Conservation (phyloP, 2,329 filamentous ascomycete genomes). For the Paecilomyces dactylethromorphus region DNA sequence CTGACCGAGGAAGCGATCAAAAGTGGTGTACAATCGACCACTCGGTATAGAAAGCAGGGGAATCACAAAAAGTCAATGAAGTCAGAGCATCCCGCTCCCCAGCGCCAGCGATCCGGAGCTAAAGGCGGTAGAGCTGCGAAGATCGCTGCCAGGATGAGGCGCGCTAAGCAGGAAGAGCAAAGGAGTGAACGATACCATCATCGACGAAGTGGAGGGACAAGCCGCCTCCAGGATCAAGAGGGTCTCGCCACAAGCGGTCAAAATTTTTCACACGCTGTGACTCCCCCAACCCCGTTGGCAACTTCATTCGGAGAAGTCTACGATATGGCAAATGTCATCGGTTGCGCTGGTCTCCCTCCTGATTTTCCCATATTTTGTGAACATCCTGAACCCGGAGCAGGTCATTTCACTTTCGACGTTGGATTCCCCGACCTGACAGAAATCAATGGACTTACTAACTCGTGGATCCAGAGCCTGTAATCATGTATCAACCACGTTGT, state of each 20-base stretch:
- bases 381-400: slow-evolving; percentile 12
- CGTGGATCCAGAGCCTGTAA: neutral
- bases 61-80: slow-evolving; percentile 31
- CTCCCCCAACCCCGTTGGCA: slow-evolving; percentile 9
- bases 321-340: slow-evolving; percentile 19
- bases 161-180: slow-evolving; percentile 17
- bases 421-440: neutral
- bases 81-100: slow-evolving; percentile 31
- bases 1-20: slow-evolving; percentile 63
- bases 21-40: slow-evolving; percentile 78
- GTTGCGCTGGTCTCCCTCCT: slow-evolving; percentile 19
- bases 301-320: slow-evolving; percentile 12
- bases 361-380: slow-evolving; percentile 21
- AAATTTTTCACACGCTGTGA: neutral
- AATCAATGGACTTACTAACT: neutral
- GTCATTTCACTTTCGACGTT: neutral
- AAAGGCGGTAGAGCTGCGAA: slow-evolving; percentile 35
- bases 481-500: neutral
- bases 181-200: slow-evolving; percentile 13
- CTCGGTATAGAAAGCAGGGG: slow-evolving; percentile 59
- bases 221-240: slow-evolving; percentile 9
- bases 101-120: slow-evolving; percentile 35
- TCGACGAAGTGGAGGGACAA: slow-evolving; percentile 7
- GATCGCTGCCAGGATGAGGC: slow-evolving; percentile 24
- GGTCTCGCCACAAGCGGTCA: slow-evolving; percentile 3